phyloP scores from a whole-genome alignment of 345 rosid genomes.

The Gossypium rotundifolium region DNA sequence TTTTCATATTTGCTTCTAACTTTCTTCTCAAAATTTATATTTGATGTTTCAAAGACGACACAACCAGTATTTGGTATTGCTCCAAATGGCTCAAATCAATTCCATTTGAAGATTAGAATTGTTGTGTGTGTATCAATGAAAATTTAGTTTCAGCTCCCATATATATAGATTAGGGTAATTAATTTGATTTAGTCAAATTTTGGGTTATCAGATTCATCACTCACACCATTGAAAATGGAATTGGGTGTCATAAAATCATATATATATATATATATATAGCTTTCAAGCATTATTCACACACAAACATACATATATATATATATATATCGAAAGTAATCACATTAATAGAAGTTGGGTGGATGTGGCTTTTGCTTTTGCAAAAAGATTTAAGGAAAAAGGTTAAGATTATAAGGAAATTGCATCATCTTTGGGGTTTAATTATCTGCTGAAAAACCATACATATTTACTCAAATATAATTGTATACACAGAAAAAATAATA shows the following conservation, averaged over 20 bases:
- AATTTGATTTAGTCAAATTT: slow-evolving; percentile 20
- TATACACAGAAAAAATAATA: too few species aligned
- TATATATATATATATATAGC: too few species aligned
- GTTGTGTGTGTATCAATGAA: neutral
- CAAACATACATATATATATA: neutral
- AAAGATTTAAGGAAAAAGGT: slow-evolving; percentile 16
- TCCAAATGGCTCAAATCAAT: neutral
- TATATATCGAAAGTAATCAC: too few species aligned
- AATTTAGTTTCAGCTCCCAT: neutral
- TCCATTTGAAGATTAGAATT: slow-evolving; percentile 3
- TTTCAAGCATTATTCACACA: neutral
- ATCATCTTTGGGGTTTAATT: slow-evolving; percentile 19
- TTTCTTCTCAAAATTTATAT: too few species aligned
- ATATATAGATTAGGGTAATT: neutral
- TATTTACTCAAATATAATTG: neutral
- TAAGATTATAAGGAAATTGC: slow-evolving; percentile 9
- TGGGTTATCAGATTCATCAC: slow-evolving; percentile 17
- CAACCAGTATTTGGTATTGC: neutral
- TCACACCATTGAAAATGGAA: slow-evolving; percentile 24
- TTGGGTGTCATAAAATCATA: neutral
- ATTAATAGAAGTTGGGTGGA: slow-evolving; percentile 9
- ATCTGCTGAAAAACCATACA: neutral
- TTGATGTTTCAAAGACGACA: neutral
- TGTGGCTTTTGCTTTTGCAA: slow-evolving; percentile 17
- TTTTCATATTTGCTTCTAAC: too few species aligned